A percentile compares a stretch with the other conserved stretches of the same genome.
phyloP scores from a whole-genome alignment of 139 green algal species.

The Chlorella sorokiniana region DNA sequence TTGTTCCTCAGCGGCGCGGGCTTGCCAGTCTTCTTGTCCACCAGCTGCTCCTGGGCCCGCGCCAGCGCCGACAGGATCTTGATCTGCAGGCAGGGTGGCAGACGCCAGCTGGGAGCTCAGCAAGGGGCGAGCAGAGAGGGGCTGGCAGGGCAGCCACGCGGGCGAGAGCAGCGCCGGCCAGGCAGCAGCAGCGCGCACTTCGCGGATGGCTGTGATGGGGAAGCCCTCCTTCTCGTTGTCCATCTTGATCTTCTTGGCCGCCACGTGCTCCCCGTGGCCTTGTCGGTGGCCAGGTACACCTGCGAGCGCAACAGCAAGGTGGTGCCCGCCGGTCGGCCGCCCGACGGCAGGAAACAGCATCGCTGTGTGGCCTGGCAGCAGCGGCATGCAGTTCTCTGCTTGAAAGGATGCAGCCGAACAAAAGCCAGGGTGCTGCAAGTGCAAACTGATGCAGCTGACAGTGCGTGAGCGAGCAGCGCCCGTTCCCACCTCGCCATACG shows the following conservation, averaged over 20 bases:
- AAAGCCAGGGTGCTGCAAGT: no score
- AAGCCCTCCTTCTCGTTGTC: slow-evolving; percentile 99
- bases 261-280: slow-evolving; percentile 68
- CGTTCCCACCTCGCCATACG: slow-evolving; percentile 76
- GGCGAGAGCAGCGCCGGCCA: neutral
- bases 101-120: neutral
- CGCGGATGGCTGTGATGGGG: slow-evolving; percentile 97
- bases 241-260: slow-evolving; percentile 98
- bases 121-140: neutral
- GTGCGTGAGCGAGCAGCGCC: neutral
- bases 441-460: neutral
- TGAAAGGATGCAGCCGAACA: no score
- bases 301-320: slow-evolving; percentile 5
- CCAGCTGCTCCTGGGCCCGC: neutral
- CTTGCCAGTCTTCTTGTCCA: neutral
- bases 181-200: slow-evolving; percentile 42
- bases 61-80: slow-evolving; percentile 89
- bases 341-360: no score
- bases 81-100: slow-evolving; percentile 58
- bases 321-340: neutral
- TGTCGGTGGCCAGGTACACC: slow-evolving; percentile 56
- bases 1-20: slow-evolving; percentile 81
- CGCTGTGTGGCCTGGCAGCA: no score
- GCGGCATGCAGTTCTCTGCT: no score
- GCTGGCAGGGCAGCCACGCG: neutral